phyloP scores from a whole-genome alignment of 1,284 basidiomycete genomes.

The Pholiota adiposa region DNA sequence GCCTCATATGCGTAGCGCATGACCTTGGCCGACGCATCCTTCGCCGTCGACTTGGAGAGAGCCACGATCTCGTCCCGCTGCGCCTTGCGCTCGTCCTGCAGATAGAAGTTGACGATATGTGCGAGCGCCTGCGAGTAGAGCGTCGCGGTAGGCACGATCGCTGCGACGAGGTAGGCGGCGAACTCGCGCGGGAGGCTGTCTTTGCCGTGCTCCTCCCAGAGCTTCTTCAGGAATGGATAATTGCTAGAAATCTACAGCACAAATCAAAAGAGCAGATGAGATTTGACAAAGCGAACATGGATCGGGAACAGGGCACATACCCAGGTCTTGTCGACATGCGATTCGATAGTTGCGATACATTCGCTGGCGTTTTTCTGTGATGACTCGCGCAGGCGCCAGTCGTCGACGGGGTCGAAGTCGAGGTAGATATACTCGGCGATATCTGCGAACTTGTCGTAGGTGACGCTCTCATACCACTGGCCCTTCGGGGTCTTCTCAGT shows the following conservation, averaged over 20 bases:
- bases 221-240: constrained; percentile 29
- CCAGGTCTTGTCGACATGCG: constrained; percentile 38
- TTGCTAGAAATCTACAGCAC: constrained; percentile 13
- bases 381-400: constrained; percentile 60
- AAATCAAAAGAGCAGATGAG: constrained; percentile 18
- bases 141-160: constrained; percentile 53
- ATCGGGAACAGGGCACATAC: background rate
- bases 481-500: constrained; percentile 48
- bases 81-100: constrained; percentile 44
- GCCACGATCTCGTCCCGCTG: constrained; percentile 49
- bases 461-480: constrained; percentile 51
- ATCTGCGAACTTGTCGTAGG: constrained; percentile 55
- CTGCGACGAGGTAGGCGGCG: constrained; percentile 47
- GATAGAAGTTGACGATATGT: constrained; percentile 67
- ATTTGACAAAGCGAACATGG: constrained; percentile 2
- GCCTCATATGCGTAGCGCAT: constrained; percentile 56
- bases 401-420: constrained; percentile 55
- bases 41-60: constrained; percentile 32
- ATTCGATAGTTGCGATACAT: constrained; percentile 45
- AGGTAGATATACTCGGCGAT: constrained; percentile 66
- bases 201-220: constrained; percentile 22
- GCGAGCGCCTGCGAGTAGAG: constrained; percentile 60
- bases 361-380: constrained; percentile 41
- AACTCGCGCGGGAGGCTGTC: constrained; percentile 31
- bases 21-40: constrained; percentile 35